A percentile compares a stretch with the other conserved stretches of the same genome.
phyloP scores from a whole-genome alignment of 2,329 filamentous ascomycete genomes.

The Aspergillus unguis region DNA sequence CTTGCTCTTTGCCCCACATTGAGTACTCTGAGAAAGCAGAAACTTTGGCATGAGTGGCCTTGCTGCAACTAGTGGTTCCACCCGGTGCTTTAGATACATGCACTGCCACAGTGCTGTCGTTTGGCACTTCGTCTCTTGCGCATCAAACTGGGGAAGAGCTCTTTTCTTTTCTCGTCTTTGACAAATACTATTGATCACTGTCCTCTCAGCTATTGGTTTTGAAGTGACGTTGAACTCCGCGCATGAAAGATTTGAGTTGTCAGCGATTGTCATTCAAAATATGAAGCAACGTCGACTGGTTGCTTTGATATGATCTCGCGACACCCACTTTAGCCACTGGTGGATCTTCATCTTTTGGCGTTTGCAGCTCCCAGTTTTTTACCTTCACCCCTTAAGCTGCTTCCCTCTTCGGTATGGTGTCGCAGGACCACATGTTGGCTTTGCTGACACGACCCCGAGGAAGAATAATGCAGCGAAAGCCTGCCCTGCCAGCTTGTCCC shows the following conservation, averaged over 20 bases:
- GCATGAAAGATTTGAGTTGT: not conserved
- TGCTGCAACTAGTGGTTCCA: constrained; percentile 20
- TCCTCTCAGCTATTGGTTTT: not conserved
- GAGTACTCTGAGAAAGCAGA: constrained; percentile 13
- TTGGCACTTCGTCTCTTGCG: constrained; percentile 12
- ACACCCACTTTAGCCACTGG: constrained; percentile 3
- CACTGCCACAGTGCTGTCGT: constrained; percentile 27
- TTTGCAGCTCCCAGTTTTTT: not conserved
- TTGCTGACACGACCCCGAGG: too few relatives aligned
- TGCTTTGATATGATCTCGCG: not conserved
- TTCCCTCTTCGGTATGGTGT: constrained; percentile 5
- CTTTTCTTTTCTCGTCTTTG: not conserved
- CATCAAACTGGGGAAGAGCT: not conserved
- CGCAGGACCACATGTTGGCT: not conserved
- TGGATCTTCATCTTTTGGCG: constrained; percentile 4
- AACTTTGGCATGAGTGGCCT: constrained; percentile 17
- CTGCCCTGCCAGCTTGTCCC: too few relatives aligned
- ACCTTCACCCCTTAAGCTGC: not conserved
- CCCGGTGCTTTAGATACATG: constrained; percentile 23
- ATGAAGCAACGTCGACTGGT: not conserved
- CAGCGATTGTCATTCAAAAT: not conserved
- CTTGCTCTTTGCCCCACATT: constrained; percentile 16
- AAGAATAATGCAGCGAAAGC: too few relatives aligned
- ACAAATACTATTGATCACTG: not conserved
- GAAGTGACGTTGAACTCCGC: not conserved